Evolutionary conservation across 1,139 yeast species (phyloP).

Genomic region (Arxiozyma heterogenica): DNA sequence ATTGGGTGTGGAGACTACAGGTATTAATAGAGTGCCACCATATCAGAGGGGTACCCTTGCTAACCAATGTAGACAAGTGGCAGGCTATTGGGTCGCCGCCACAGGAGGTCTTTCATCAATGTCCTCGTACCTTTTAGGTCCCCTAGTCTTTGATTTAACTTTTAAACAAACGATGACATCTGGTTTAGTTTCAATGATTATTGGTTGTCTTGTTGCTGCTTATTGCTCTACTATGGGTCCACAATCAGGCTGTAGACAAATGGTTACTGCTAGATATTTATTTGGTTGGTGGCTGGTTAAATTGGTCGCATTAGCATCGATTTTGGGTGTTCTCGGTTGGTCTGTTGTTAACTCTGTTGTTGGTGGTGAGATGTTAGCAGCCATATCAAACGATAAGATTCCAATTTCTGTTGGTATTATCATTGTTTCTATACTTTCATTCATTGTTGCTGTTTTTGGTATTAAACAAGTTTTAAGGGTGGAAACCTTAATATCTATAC

Average conservation of each 20-base stretch:
- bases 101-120: conserved; percentile 79
- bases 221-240: conserved; percentile 84
- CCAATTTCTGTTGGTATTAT: conserved; percentile 68
- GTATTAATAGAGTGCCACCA: conserved; percentile 70
- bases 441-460: conserved; percentile 66
- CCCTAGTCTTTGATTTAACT: conserved; percentile 58
- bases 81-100: conserved; percentile 77
- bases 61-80: conserved; percentile 48
- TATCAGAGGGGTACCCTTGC: conserved; percentile 52
- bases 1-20: conserved; percentile 65
- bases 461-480: conserved; percentile 59
- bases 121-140: conserved; percentile 72
- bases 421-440: conserved; percentile 55
- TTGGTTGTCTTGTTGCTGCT: conserved; percentile 71
- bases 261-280: conserved; percentile 70
- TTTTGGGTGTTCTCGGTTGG: conserved; percentile 80
- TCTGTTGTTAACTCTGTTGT: conserved; percentile 74
- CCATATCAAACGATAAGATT: conserved; percentile 52
- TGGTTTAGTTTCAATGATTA: conserved; percentile 51
- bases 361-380: conserved; percentile 71
- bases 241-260: conserved; percentile 75
- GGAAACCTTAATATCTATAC: conserved; percentile 60
- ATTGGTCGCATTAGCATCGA: conserved; percentile 56
- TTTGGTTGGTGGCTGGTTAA: conserved; percentile 83
- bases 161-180: conserved; percentile 51